Evolutionary conservation across 768 basidiomycete species (phyloP).

Genomic region (Hemileccinum impolitum): DNA sequence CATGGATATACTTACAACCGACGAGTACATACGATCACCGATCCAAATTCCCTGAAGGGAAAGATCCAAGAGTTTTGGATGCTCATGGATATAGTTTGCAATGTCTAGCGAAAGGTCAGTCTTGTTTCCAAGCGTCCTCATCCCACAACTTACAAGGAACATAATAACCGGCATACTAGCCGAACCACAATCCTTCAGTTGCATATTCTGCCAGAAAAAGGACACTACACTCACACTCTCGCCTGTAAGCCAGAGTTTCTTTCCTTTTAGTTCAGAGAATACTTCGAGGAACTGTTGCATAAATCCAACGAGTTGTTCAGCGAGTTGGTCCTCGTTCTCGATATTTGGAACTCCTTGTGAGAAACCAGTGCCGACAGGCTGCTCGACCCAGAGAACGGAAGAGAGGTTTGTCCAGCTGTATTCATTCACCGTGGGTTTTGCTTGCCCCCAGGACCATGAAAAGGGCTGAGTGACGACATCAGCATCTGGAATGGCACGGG

Average conservation of each 20-base stretch:
- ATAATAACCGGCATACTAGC: conserved; percentile 72
- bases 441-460: conserved; percentile 61
- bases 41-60: conserved; percentile 71
- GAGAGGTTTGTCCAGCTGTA: conserved; percentile 80
- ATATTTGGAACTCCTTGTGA: conserved; percentile 67
- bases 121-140: background rate
- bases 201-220: background rate
- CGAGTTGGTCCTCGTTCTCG: conserved; percentile 54
- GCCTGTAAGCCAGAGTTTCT: conserved; percentile 66
- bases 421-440: conserved; percentile 59
- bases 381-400: conserved; percentile 71
- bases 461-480: conserved; percentile 47
- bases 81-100: conserved; percentile 67
- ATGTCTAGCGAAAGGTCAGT: conserved; percentile 45
- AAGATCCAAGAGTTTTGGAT: conserved; percentile 51
- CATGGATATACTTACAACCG: background rate
- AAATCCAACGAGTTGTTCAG: conserved; percentile 53
- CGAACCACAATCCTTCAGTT: background rate
- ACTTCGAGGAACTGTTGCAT: conserved; percentile 73
- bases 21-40: conserved; percentile 52
- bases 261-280: conserved; percentile 71
- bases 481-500: conserved; percentile 17
- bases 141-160: conserved; percentile 43
- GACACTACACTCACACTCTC: conserved; percentile 57
- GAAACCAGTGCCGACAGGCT: conserved; percentile 78